A percentile compares a stretch with the other conserved stretches of the same genome.
phyloP scores from a whole-genome alignment of 106 monocot genomes.

The Vanilla planifolia region DNA sequence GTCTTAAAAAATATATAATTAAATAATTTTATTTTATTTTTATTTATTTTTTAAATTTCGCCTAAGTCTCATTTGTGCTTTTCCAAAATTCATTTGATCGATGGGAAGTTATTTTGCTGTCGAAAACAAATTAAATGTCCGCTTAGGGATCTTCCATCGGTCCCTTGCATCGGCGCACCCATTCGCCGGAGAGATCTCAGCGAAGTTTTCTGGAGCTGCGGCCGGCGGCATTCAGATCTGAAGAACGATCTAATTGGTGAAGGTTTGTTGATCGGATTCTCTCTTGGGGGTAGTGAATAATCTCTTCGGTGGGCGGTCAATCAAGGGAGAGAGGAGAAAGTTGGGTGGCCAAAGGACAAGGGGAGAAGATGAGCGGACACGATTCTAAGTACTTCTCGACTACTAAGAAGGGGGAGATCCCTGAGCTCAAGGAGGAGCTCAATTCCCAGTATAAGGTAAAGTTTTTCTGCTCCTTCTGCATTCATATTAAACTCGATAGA shows the following conservation, averaged over 20 bases:
- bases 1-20: too few species aligned
- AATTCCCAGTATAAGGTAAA: conserved; percentile 97
- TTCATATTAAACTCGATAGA: conserved; percentile 5
- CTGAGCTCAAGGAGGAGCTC: conserved; percentile 99
- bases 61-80: too few species aligned
- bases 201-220: too few species aligned
- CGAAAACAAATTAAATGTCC: too few species aligned
- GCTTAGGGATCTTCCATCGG: too few species aligned
- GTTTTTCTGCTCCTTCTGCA: neutral
- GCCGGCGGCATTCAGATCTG: neutral
- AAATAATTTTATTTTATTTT: too few species aligned
- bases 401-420: conserved; percentile 99
- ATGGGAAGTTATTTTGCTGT: too few species aligned
- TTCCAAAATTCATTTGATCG: too few species aligned
- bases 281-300: neutral
- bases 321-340: neutral
- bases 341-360: neutral
- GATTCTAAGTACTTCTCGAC: conserved; percentile 99
- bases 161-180: too few species aligned
- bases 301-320: neutral
- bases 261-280: neutral
- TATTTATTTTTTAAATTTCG: too few species aligned
- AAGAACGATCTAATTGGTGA: neutral
- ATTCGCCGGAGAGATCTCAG: too few species aligned
- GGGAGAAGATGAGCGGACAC: conserved; percentile 79